Base-by-base conservation (phyloP, 345 rosid species). In the Ceriops tagal region DNA sequence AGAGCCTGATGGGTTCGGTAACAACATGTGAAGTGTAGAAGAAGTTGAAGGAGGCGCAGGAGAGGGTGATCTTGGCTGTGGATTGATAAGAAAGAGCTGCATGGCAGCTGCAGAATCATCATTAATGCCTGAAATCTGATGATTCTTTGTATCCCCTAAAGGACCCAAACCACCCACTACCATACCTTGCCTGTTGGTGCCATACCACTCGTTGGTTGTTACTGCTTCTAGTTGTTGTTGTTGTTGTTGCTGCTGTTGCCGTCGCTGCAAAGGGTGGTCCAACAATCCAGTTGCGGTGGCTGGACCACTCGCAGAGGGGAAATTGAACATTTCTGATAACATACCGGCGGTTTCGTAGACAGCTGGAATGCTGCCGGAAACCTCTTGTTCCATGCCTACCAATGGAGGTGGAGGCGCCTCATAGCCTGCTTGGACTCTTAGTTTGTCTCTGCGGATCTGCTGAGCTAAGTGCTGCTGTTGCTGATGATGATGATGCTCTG, bases 271-370 rank as follows among this genome's bases (percentile, higher is more conserved):
- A 28, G 66, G 78, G 60, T 81, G 84, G 56, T 81, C 78, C 49
- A 75, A 35, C 55, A 81, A 64, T 53, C 72, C 80, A n/a, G 66
- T 61, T 21, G 84, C 66, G 7, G 86, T 76, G 8, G 77, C 74
- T 7, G 82, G 75, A 5, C 76, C 81, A 7, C 77, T 80, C 8
- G 81, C 82, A 5, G 90, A 51, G 27, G 92, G 81, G 65, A 88
- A 91, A 83, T 82, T 89, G 83, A 95, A 95, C 97, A 89, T 95
- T 74, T 95, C 97, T 2, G 99, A 95, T 77, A 91, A 76, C 92
- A 95, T 95, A 24, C 97, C 97, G 68, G 89, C 86, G 1, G 86
- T 78, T 77, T 88, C 92, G 32, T 93, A 89, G 26, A 79, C 91
- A 13, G 49, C 49, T 31, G 92, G 90, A 68, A 87, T 78, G 8